phyloP scores from a whole-genome alignment of 257 asterid species.

The Coffea canephora region DNA sequence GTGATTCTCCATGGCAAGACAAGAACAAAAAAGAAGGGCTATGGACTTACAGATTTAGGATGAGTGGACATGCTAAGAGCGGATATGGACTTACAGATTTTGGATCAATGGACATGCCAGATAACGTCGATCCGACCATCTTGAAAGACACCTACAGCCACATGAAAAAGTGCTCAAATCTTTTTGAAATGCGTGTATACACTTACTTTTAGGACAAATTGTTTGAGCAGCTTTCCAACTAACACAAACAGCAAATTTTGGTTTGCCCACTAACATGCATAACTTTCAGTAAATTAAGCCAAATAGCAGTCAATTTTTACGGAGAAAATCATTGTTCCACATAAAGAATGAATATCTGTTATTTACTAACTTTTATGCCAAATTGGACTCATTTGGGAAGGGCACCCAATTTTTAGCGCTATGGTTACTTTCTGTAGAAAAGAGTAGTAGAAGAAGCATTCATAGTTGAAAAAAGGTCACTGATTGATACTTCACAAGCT shows the following conservation, averaged over 20 bases:
- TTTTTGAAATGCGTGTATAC: not conserved
- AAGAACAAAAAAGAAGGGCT: slow-evolving; percentile 8
- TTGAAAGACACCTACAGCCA: slow-evolving; percentile 84
- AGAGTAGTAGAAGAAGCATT: not conserved
- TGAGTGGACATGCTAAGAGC: slow-evolving; percentile 67
- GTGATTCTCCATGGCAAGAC: slow-evolving; percentile 7
- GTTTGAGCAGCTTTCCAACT: not conserved
- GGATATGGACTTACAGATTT: slow-evolving; percentile 34
- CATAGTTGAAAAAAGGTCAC: not conserved
- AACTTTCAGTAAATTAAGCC: not conserved
- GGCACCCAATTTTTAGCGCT: not conserved
- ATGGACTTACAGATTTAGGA: slow-evolving; percentile 79
- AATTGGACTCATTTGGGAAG: not conserved
- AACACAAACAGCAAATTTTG: not conserved
- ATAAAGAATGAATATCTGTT: not conserved
- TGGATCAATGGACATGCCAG: slow-evolving; percentile 92
- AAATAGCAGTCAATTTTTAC: too few species aligned
- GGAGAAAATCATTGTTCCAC: not conserved
- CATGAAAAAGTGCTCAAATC: slow-evolving; percentile 19
- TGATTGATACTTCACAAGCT: not conserved
- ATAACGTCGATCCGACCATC: slow-evolving; percentile 71
- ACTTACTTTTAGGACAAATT: not conserved
- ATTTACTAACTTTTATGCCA: not conserved
- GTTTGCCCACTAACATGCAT: not conserved
- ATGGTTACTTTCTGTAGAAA: too few species aligned